Percentiles rank a stretch among this genome's conserved stretches.
These are phyloP conservation scores for Microstegium vimineum DNA, from an alignment of 176 grass and related monocot species.

Conservation along the genomic window DNA sequence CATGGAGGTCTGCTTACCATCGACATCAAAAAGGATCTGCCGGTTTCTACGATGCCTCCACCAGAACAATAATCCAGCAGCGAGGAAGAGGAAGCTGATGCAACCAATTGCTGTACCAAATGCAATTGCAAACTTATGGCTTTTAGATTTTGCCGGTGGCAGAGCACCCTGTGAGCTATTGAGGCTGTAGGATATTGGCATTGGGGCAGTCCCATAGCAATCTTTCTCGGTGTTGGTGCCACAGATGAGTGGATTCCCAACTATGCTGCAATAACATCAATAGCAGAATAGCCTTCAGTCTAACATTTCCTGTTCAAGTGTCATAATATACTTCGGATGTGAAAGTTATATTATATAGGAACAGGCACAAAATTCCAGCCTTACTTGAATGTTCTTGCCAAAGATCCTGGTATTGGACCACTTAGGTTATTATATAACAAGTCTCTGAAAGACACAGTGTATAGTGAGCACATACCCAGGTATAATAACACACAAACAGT, in stretches of 20 bases:
- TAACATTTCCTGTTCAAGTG: background rate
- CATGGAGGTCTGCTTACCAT: slow-evolving; percentile 36
- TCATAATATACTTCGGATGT: background rate
- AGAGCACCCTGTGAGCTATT: slow-evolving; percentile 45
- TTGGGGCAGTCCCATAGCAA: slow-evolving; percentile 64
- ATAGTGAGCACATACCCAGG: background rate
- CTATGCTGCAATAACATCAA: slow-evolving; percentile 65
- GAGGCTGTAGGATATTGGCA: slow-evolving; percentile 73
- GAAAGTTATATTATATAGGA: background rate
- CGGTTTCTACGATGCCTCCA: slow-evolving; percentile 60
- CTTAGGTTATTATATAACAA: slow-evolving; percentile 94
- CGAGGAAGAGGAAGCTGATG: slow-evolving; percentile 55
- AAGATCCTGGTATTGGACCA: slow-evolving; percentile 58
- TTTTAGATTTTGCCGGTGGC: slow-evolving; percentile 39
- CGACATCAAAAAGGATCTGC: slow-evolving; percentile 77
- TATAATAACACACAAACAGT: background rate
- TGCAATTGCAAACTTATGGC: slow-evolving; percentile 63
- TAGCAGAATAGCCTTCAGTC: background rate
- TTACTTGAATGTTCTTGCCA: slow-evolving; percentile 89
- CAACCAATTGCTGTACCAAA: slow-evolving; percentile 51
- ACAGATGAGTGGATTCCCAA: slow-evolving; percentile 95
- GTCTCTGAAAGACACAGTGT: slow-evolving; percentile 50
- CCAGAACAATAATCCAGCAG: slow-evolving; percentile 58
- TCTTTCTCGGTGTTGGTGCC: slow-evolving; percentile 48
- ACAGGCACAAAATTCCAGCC: background rate